phyloP scores from a whole-genome alignment of 306 rosid genomes.

The Medicago ruthenica region DNA sequence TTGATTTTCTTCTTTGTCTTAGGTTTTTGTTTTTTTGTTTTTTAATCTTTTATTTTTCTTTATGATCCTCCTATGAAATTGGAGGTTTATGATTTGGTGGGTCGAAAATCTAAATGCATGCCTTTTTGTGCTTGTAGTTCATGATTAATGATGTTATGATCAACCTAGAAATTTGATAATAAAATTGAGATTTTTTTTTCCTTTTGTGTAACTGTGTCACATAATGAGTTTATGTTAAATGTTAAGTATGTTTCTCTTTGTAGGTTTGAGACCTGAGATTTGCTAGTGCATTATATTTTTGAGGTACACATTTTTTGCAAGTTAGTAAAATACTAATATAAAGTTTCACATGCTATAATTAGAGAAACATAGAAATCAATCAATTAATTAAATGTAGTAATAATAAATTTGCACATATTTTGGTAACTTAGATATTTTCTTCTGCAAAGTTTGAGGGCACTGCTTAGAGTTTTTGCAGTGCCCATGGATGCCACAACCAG shows the following conservation, averaged over 20 bases:
- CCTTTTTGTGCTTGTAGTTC: slow-evolving; percentile 33
- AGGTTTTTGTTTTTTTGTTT: slow-evolving; percentile 11
- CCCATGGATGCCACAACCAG: slow-evolving; percentile 98
- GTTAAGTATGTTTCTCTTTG: slow-evolving; percentile 69
- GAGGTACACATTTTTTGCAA: slow-evolving; percentile 47
- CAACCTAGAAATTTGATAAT: slow-evolving; percentile 43
- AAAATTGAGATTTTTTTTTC: slow-evolving; percentile 11
- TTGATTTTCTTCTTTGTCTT: slow-evolving; percentile 38
- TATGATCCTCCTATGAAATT: slow-evolving; percentile 17
- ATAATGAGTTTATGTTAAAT: slow-evolving; percentile 61
- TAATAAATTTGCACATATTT: slow-evolving; percentile 62
- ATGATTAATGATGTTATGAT: slow-evolving; percentile 35
- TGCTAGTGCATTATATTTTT: slow-evolving; percentile 62
- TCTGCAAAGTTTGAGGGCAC: slow-evolving; percentile 80
- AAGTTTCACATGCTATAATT: slow-evolving; percentile 46
- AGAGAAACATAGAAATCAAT: slow-evolving; percentile 43
- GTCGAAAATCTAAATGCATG: slow-evolving; percentile 40
- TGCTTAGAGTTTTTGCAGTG: slow-evolving; percentile 76
- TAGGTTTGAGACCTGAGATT: slow-evolving; percentile 92
- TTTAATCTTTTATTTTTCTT: slow-evolving; percentile 5
- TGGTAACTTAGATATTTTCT: slow-evolving; percentile 60
- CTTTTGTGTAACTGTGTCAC: slow-evolving; percentile 42
- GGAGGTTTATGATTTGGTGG: slow-evolving; percentile 27
- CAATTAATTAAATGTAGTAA: slow-evolving; percentile 48
- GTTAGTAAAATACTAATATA: slow-evolving; percentile 9